Percentiles rank a stretch among this genome's conserved stretches.
These are phyloP conservation scores for Phaeotremella fagi DNA, from an alignment of 768 basidiomycete species.

Conservation along the genomic window DNA sequence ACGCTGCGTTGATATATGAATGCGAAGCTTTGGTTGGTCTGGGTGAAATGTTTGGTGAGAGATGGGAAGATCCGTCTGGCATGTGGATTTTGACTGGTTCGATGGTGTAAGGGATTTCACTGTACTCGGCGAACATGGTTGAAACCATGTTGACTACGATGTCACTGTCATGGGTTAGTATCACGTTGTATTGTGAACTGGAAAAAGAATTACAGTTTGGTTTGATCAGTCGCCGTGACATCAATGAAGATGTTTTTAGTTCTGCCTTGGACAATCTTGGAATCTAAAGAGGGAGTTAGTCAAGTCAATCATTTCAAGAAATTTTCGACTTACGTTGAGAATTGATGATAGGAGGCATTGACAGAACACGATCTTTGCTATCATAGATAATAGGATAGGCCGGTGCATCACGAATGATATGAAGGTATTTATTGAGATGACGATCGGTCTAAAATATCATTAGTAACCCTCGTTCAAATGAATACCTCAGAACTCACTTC, in stretches of 20 bases:
- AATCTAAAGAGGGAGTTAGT: constrained; percentile 51
- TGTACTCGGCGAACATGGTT: constrained; percentile 98
- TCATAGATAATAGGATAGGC: constrained; percentile 99
- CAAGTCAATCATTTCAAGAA: neutral
- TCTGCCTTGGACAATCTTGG: constrained; percentile 82
- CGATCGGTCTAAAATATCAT: constrained; percentile 68
- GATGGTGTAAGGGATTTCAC: constrained; percentile 85
- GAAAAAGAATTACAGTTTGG: constrained; percentile 62
- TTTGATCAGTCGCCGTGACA: constrained; percentile 91
- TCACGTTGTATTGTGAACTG: neutral
- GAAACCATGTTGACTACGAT: constrained; percentile 92
- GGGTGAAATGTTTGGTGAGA: constrained; percentile 76
- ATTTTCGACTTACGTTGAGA: constrained; percentile 38
- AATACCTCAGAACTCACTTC: constrained; percentile 59
- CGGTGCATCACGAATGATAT: constrained; percentile 87
- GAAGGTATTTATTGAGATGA: constrained; percentile 81
- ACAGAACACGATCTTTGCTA: constrained; percentile 74
- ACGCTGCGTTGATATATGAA: constrained; percentile 94
- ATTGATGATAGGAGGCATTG: constrained; percentile 84
- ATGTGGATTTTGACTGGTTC: constrained; percentile 84
- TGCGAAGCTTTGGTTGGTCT: constrained; percentile 68
- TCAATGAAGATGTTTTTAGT: constrained; percentile 95
- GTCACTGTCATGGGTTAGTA: constrained; percentile 47
- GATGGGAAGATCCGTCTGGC: constrained; percentile 67
- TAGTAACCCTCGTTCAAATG: neutral